phyloP scores from a whole-genome alignment of 2,329 filamentous ascomycete species.

The Nannizziopsis arthrosporioides region DNA sequence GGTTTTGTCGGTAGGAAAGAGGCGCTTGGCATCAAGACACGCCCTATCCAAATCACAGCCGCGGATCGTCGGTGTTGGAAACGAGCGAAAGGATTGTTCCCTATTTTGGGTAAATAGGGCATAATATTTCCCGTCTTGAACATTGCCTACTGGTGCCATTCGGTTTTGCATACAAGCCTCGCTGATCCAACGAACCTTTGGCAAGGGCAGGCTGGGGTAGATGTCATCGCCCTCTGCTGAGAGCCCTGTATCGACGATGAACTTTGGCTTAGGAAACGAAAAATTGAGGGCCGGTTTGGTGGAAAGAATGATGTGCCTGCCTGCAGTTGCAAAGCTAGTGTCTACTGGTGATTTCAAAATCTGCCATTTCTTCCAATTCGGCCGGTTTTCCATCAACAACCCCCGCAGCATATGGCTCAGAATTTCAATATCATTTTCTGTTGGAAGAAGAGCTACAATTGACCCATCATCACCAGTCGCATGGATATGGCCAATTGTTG shows the following conservation, averaged over 20 bases:
- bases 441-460: constrained; percentile 41
- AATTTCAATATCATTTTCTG: constrained; percentile 30
- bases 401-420: constrained; percentile 23
- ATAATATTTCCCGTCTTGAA: constrained; percentile 40
- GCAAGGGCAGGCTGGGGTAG: neutral
- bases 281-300: constrained; percentile 44
- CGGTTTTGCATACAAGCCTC: constrained; percentile 39
- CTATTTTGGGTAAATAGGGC: constrained; percentile 35
- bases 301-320: constrained; percentile 40
- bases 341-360: too few species aligned
- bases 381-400: too few species aligned
- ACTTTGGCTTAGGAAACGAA: neutral
- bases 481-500: too few species aligned
- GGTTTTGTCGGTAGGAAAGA: constrained; percentile 23
- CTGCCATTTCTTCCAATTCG: too few species aligned
- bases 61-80: constrained; percentile 32
- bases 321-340: neutral
- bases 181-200: constrained; percentile 32
- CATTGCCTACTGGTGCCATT: constrained; percentile 40
- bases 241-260: too few species aligned
- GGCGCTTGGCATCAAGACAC: constrained; percentile 35
- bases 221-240: too few species aligned
- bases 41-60: constrained; percentile 35
- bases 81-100: constrained; percentile 24
- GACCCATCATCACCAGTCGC: constrained; percentile 32